Percentiles rank a stretch among this genome's conserved stretches.
These are phyloP conservation scores for Monilinia aucupariae DNA, from an alignment of 2,329 filamentous ascomycete genomes.

Conservation along the genomic window DNA sequence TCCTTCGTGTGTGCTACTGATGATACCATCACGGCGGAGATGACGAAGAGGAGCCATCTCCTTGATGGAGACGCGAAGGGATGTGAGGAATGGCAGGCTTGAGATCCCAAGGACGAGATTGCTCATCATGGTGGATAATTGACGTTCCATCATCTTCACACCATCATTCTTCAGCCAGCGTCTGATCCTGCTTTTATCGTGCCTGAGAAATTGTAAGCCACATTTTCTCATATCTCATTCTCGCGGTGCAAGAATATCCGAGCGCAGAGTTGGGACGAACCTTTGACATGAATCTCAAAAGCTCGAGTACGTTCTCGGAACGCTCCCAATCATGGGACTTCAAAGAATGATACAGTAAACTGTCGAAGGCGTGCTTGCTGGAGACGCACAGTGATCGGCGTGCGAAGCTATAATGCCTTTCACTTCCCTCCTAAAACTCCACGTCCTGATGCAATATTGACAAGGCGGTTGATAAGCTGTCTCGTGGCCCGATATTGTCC, in stretches of 20 bases:
- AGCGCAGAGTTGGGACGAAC: background rate
- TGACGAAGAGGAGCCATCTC: background rate
- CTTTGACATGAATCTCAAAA: background rate
- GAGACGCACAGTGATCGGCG: background rate
- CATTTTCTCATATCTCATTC: background rate
- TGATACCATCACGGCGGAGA: background rate
- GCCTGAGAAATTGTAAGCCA: background rate
- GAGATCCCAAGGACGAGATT: background rate
- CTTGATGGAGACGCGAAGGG: background rate
- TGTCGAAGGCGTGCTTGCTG: background rate
- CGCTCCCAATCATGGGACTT: background rate
- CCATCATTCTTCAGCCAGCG: background rate
- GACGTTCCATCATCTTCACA: background rate
- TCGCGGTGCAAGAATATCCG: background rate
- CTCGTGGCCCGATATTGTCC: constrained; percentile 25
- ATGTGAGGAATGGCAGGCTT: background rate
- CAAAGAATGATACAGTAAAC: background rate
- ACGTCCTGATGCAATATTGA: constrained; percentile 22
- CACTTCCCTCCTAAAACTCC: constrained; percentile 13
- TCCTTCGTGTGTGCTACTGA: background rate
- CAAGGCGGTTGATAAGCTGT: constrained; percentile 25
- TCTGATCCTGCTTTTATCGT: background rate
- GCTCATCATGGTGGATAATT: no score
- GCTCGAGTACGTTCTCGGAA: background rate
- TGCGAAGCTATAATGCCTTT: background rate